Conservation (phyloP, 129 eudicot species). For the Heracleum sosnowskyi region DNA sequence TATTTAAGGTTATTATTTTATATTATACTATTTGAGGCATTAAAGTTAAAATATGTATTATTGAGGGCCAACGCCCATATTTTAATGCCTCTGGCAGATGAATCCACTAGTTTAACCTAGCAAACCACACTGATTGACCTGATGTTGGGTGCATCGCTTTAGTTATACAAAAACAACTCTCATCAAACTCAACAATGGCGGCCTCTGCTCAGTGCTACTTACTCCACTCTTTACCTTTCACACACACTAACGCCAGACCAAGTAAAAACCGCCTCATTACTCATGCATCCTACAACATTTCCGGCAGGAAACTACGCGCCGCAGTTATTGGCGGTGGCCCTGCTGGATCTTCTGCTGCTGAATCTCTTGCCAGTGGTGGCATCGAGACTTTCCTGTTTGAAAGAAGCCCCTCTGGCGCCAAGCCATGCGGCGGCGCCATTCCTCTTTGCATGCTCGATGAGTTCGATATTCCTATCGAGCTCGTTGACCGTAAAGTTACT, state of each 20-base stretch:
- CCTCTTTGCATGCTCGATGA: slow-evolving; percentile 69
- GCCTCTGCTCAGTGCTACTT: slow-evolving; percentile 6
- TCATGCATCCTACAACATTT: slow-evolving; percentile 11
- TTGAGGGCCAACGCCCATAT: no score
- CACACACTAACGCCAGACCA: slow-evolving; percentile 13
- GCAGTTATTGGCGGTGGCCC: slow-evolving; percentile 75
- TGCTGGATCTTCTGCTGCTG: slow-evolving; percentile 59
- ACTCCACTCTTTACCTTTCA: slow-evolving; percentile 8
- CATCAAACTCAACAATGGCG: slow-evolving; percentile 8
- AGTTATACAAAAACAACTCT: no score
- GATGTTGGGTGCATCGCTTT: not conserved
- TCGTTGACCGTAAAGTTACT: slow-evolving; percentile 53
- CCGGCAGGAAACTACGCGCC: slow-evolving; percentile 35
- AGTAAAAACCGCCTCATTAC: not conserved
- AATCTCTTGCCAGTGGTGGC: slow-evolving; percentile 47
- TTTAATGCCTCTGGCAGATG: not conserved
- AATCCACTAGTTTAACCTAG: not conserved
- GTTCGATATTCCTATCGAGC: slow-evolving; percentile 36
- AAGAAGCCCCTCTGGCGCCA: slow-evolving; percentile 42
- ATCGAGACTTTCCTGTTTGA: slow-evolving; percentile 54
- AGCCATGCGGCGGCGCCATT: slow-evolving; percentile 73
- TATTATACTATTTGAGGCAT: no score
- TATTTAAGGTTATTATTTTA: no score
- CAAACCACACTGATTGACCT: slow-evolving; percentile 1
- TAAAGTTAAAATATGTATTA: no score